Percentiles rank a stretch among this genome's conserved stretches.
phyloP scores from a whole-genome alignment of 768 basidiomycete species.

The Amanita pseudoporphyria region DNA sequence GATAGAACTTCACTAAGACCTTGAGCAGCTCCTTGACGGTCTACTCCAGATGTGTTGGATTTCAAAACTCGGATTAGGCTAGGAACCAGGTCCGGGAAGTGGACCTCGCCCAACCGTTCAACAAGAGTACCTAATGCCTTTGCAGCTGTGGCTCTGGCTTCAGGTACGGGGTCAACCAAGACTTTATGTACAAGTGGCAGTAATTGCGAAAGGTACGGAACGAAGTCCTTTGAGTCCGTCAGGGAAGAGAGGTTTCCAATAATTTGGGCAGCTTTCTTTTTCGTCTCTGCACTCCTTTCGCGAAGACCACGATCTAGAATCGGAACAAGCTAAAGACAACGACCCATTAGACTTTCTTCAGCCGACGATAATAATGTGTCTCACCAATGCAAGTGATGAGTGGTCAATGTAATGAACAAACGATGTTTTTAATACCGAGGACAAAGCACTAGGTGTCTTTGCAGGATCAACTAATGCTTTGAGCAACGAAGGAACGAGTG shows the following conservation, averaged over 20 bases:
- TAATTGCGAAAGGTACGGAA: slow-evolving; percentile 85
- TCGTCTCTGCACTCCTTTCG: slow-evolving; percentile 88
- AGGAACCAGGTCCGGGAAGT: slow-evolving; percentile 96
- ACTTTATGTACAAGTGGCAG: slow-evolving; percentile 89
- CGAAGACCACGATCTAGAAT: slow-evolving; percentile 89
- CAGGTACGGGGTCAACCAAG: slow-evolving; percentile 94
- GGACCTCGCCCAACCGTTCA: slow-evolving; percentile 86
- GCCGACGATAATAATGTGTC: background rate
- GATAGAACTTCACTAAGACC: slow-evolving; percentile 93
- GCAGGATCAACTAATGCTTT: slow-evolving; percentile 94
- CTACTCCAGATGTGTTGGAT: slow-evolving; percentile 90
- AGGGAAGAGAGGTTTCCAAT: slow-evolving; percentile 94
- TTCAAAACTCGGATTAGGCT: slow-evolving; percentile 80
- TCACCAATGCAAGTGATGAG: slow-evolving; percentile 81
- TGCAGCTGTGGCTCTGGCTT: slow-evolving; percentile 94
- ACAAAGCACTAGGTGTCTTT: slow-evolving; percentile 78
- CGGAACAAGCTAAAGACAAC: slow-evolving; percentile 63
- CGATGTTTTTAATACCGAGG: slow-evolving; percentile 84
- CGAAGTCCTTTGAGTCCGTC: slow-evolving; percentile 86
- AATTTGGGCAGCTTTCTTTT: slow-evolving; percentile 93
- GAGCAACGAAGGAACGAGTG: slow-evolving; percentile 78
- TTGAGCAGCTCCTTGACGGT: slow-evolving; percentile 96
- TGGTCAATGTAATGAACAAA: slow-evolving; percentile 99
- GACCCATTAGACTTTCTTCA: background rate
- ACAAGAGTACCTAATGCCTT: slow-evolving; percentile 96